phyloP scores from a whole-genome alignment of 2,329 filamentous ascomycete genomes.

The Zalaria obscura region DNA sequence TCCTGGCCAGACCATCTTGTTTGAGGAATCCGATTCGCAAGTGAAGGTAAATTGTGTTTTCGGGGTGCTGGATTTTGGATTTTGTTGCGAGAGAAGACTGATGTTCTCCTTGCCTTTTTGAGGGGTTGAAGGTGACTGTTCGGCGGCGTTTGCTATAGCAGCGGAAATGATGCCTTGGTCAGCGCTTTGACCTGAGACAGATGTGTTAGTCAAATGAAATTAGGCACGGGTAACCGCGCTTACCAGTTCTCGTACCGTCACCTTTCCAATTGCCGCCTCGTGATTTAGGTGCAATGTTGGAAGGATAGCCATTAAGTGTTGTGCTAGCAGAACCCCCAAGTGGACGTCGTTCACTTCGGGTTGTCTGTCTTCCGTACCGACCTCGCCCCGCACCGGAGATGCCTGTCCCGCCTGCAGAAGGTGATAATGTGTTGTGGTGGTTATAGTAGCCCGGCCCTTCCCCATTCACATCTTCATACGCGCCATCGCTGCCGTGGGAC shows the following conservation, averaged over 20 bases:
- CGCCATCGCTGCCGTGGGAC: constrained; percentile 20
- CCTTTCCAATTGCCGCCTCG: constrained; percentile 10
- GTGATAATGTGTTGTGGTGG: constrained; percentile 32
- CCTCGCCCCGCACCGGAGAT: constrained; percentile 78
- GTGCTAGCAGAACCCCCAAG: constrained; percentile 26
- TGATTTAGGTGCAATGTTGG: constrained; percentile 21
- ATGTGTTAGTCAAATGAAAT: not conserved
- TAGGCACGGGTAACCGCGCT: not conserved
- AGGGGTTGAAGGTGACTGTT: constrained; percentile 41
- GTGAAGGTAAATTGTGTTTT: constrained; percentile 94
- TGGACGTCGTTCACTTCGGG: constrained; percentile 26
- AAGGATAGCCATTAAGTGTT: constrained; percentile 28
- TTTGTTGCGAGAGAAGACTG: constrained; percentile 61
- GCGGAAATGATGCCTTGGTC: constrained; percentile 67
- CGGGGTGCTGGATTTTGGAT: constrained; percentile 48
- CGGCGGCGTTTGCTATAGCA: constrained; percentile 80
- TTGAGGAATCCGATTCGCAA: constrained; percentile 78
- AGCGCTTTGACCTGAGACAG: constrained; percentile 1
- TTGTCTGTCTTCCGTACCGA: constrained; percentile 53
- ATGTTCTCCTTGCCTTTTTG: constrained; percentile 60
- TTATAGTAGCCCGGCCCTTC: constrained; percentile 20
- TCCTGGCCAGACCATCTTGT: constrained; percentile 62
- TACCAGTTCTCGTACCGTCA: constrained; percentile 8
- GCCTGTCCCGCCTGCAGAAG: constrained; percentile 42
- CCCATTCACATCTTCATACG: constrained; percentile 28